Base-by-base conservation (phyloP, 2,329 filamentous ascomycete species). In the Salinomyces thailandicus region DNA sequence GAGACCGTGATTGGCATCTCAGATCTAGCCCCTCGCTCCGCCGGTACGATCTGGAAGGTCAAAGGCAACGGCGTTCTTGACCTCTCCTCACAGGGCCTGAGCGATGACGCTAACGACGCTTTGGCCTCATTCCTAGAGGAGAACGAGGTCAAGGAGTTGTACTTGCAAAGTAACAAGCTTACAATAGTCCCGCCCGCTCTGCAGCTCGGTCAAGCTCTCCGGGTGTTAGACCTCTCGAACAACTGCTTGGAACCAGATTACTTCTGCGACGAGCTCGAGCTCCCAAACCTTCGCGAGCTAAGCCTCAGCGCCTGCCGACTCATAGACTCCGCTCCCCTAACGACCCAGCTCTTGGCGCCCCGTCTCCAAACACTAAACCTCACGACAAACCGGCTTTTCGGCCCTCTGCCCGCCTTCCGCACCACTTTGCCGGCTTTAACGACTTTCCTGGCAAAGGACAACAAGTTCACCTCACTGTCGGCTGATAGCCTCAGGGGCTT, bases 101-200 rank as follows among this genome's bases (percentile, higher is more conserved):
- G 53, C 2, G 59, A 63, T 30, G 47, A 66, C 4, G 54, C 63
- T 18, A 49, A 53, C 36, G 57, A 62, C 22, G 50, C 58, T 4
- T 49, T 71, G 11, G 58, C 62, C 30, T 53, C 57, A 18, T 64
- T 72, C 38, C 54, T 67, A 18, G 58, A 63, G 18, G 58, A 51
- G 15, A 61, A 67, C 39, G 64, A 69, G 19, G 61, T 76, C 34
- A 66, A 66, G 36, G 67, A 70, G 28, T 58, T 91, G 1, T 75
- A 80, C 42, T 67, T 95, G 26, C 79, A 87, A 37, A 78, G 84
- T 53, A 96, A 95, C 56, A 67, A 75, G 1, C 74, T 95, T 37
- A 72, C 73, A 0, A 61, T 62, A 4, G 72, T 95, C 2, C 87
- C 89, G 0, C 59, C 62, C 17, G 75, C 80, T 0, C 67, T 95